phyloP scores from a whole-genome alignment of 164 flowering plant genomes.

The Berberis vulgaris region DNA sequence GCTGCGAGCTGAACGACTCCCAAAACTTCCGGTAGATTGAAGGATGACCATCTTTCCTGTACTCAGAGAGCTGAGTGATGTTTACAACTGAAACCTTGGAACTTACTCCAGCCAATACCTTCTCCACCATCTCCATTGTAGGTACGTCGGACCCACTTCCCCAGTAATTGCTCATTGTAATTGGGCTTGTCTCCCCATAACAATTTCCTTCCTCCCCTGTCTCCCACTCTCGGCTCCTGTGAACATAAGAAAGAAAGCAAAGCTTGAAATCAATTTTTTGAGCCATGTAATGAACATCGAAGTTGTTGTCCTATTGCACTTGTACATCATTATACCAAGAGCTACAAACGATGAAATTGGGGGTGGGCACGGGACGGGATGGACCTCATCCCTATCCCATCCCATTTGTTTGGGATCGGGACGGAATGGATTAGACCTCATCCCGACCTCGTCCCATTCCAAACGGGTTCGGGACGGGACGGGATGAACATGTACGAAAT shows the following conservation, averaged over 20 bases:
- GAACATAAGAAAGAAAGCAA: not conserved
- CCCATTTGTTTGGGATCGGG: too few relatives aligned
- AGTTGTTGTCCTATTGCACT: not conserved
- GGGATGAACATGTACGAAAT: too few relatives aligned
- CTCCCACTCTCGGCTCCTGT: slow-evolving; percentile 88
- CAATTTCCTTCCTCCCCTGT: slow-evolving; percentile 84
- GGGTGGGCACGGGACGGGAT: not conserved
- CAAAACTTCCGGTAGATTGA: slow-evolving; percentile 89
- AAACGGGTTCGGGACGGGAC: too few relatives aligned
- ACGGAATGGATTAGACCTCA: too few relatives aligned
- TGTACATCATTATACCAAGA: not conserved
- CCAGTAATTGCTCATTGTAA: slow-evolving; percentile 54
- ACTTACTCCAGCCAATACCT: slow-evolving; percentile 35
- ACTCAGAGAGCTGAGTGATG: slow-evolving; percentile 93
- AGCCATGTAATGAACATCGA: not conserved
- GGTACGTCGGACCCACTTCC: slow-evolving; percentile 84
- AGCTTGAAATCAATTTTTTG: not conserved
- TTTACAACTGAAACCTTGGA: slow-evolving; percentile 65
- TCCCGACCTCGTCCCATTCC: too few relatives aligned
- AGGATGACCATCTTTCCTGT: slow-evolving; percentile 92
- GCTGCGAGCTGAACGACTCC: slow-evolving; percentile 65
- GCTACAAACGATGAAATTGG: not conserved
- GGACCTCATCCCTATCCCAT: too few relatives aligned
- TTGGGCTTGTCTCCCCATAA: slow-evolving; percentile 55
- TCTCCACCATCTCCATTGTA: slow-evolving; percentile 74